Percentiles rank a stretch among this genome's conserved stretches.
These are phyloP conservation scores for Colletotrichum sp. DNA, from an alignment of 2,329 filamentous ascomycete species.

Conservation along the genomic window DNA sequence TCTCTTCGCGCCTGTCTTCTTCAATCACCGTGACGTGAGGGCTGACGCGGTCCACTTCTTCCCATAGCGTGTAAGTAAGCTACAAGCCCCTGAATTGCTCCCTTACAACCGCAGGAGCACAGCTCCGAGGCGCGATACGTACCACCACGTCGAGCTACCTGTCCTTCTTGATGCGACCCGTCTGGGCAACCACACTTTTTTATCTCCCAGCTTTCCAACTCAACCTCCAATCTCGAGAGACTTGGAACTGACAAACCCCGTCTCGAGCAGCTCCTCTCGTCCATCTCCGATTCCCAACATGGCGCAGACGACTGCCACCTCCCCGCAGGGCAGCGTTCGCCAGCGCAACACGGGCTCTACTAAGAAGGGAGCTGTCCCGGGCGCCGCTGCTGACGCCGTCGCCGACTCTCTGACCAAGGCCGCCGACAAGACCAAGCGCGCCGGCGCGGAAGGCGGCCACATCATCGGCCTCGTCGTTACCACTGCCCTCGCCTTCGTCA, in stretches of 20 bases:
- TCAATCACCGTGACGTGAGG: constrained; percentile 9
- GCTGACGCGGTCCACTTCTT: constrained; percentile 11
- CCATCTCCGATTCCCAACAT: constrained; percentile 36
- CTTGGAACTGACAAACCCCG: constrained; percentile 3
- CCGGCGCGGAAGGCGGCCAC: constrained; percentile 79
- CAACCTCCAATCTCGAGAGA: not conserved
- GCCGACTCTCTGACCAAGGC: constrained; percentile 54
- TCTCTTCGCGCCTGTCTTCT: not conserved
- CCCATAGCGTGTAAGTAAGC: constrained; percentile 16
- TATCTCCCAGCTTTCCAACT: not conserved
- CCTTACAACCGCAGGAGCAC: not conserved
- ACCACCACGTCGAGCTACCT: constrained; percentile 13
- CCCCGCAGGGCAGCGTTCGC: constrained; percentile 63
- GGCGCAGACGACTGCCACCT: constrained; percentile 43
- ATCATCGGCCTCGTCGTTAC: constrained; percentile 77
- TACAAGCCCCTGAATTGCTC: constrained; percentile 10
- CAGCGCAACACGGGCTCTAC: constrained; percentile 55
- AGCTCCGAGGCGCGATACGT: constrained; percentile 12
- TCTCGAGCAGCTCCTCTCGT: constrained; percentile 16
- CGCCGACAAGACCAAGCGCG: constrained; percentile 38
- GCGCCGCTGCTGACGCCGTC: constrained; percentile 47
- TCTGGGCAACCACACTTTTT: not conserved
- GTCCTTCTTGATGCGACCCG: constrained; percentile 14
- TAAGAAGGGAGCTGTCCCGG: constrained; percentile 50
- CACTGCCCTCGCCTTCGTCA: constrained; percentile 84